A percentile compares a stretch with the other conserved stretches of the same genome.
phyloP scores from a whole-genome alignment of 2,329 filamentous ascomycete species.

The Curvularia lunata region DNA sequence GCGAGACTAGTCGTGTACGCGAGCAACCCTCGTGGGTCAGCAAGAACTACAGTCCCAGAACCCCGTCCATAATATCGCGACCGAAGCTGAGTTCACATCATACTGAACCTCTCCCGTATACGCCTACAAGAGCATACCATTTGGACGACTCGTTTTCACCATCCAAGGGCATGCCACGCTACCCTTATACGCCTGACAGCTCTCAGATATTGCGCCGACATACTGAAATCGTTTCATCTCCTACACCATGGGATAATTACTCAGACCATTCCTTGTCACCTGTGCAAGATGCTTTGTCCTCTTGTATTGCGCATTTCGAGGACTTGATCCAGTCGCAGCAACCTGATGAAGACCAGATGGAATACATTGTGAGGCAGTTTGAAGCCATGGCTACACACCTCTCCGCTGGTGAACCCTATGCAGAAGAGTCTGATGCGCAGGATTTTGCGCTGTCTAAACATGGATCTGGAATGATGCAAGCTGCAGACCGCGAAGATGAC shows the following conservation, averaged over 20 bases:
- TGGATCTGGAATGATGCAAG: conserved; percentile 11
- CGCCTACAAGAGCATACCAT: conserved; percentile 28
- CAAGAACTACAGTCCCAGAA: conserved; percentile 15
- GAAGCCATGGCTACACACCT: conserved; percentile 43
- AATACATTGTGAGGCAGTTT: conserved; percentile 43
- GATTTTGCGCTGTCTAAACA: conserved; percentile 24
- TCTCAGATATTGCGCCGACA: conserved; percentile 29
- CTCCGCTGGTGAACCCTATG: conserved; percentile 35
- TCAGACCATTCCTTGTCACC: conserved; percentile 31
- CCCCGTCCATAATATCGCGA: conserved; percentile 20
- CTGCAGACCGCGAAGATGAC: conserved; percentile 4
- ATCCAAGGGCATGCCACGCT: conserved; percentile 25
- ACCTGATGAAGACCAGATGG: conserved; percentile 44
- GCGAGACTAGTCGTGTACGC: neutral
- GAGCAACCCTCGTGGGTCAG: conserved; percentile 9
- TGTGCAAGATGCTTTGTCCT: conserved; percentile 40
- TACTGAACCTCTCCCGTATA: conserved; percentile 28
- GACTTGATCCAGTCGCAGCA: conserved; percentile 38
- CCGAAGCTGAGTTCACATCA: conserved; percentile 24
- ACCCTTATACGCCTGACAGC: conserved; percentile 45
- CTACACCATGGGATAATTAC: conserved; percentile 35
- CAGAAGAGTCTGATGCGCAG: conserved; percentile 27
- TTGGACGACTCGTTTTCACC: conserved; percentile 15
- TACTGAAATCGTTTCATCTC: conserved; percentile 25
- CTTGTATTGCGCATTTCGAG: conserved; percentile 42